Conservation (phyloP, 2,329 filamentous ascomycete species). For the Colletotrichum simmondsii region DNA sequence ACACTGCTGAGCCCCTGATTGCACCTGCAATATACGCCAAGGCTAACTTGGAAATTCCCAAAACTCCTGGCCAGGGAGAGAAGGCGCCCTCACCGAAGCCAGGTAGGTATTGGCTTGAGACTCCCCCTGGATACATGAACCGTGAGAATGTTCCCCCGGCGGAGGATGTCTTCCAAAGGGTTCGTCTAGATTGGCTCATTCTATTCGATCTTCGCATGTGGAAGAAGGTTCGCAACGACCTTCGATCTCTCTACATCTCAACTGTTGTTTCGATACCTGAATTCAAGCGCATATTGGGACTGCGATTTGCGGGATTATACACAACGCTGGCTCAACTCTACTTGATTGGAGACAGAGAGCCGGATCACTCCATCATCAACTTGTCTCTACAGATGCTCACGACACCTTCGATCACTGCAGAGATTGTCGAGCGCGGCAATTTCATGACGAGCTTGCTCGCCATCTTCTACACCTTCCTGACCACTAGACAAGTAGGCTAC, state of each 20-base stretch:
- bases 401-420: conserved; percentile 94
- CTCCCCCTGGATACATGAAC: conserved; percentile 75
- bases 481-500: conserved; percentile 93
- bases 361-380: conserved; percentile 98
- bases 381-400: conserved; percentile 96
- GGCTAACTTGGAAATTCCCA: conserved; percentile 79
- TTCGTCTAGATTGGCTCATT: conserved; percentile 93
- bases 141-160: conserved; percentile 73
- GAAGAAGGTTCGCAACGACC: conserved; percentile 92
- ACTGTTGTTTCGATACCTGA: conserved; percentile 95
- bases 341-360: conserved; percentile 93
- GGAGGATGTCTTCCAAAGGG: conserved; percentile 89
- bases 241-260: conserved; percentile 94
- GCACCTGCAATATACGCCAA: conserved; percentile 71
- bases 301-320: conserved; percentile 95
- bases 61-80: conserved; percentile 73
- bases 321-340: conserved; percentile 94
- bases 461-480: conserved; percentile 97
- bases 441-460: conserved; percentile 96
- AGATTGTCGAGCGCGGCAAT: conserved; percentile 94
- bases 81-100: conserved; percentile 68
- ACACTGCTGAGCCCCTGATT: conserved; percentile 75
- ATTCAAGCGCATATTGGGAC: conserved; percentile 92
- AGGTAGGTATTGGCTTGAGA: conserved; percentile 87
- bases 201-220: conserved; percentile 95